Evolutionary conservation across 352 stramenopile genomes (phyloP).

Genomic region (Globisporangium splendens): DNA sequence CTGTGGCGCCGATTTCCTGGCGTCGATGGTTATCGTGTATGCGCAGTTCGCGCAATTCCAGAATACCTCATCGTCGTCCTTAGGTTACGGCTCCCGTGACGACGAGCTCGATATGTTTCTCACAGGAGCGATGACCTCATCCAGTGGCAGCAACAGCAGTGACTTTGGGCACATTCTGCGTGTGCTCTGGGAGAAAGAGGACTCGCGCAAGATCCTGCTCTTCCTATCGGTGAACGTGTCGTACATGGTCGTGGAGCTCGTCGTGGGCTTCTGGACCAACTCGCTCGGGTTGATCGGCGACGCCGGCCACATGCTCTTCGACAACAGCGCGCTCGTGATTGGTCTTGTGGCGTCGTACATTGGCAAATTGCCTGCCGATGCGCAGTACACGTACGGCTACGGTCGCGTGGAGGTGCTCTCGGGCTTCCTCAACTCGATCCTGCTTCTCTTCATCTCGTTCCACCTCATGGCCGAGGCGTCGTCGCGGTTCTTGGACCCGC

Average conservation of each 20-base stretch:
- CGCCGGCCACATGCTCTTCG: conserved; percentile 88
- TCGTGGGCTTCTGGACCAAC: conserved; percentile 80
- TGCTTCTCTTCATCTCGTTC: conserved; percentile 81
- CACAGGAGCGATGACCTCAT: conserved; percentile 5
- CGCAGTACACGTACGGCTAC: conserved; percentile 84
- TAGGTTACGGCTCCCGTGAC: conserved; percentile 6
- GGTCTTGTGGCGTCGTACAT: conserved; percentile 83
- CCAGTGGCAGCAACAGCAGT: neutral
- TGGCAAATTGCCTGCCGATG: conserved; percentile 60
- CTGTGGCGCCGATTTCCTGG: conserved; percentile 29
- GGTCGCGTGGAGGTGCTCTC: conserved; percentile 84
- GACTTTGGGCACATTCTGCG: conserved; percentile 22
- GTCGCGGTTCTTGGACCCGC: conserved; percentile 67
- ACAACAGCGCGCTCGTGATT: conserved; percentile 84
- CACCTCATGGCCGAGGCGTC: conserved; percentile 81
- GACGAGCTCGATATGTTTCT: conserved; percentile 50
- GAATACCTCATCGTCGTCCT: conserved; percentile 8
- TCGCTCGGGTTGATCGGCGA: conserved; percentile 85
- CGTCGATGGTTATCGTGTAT: conserved; percentile 49
- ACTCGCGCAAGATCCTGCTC: conserved; percentile 77
- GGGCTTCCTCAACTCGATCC: conserved; percentile 83
- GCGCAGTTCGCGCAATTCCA: conserved; percentile 35
- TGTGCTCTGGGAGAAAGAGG: conserved; percentile 47
- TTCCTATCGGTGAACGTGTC: conserved; percentile 77
- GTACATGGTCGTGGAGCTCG: conserved; percentile 88